Base-by-base conservation (phyloP, 1,284 basidiomycete species). In the Moniliella sp. region DNA sequence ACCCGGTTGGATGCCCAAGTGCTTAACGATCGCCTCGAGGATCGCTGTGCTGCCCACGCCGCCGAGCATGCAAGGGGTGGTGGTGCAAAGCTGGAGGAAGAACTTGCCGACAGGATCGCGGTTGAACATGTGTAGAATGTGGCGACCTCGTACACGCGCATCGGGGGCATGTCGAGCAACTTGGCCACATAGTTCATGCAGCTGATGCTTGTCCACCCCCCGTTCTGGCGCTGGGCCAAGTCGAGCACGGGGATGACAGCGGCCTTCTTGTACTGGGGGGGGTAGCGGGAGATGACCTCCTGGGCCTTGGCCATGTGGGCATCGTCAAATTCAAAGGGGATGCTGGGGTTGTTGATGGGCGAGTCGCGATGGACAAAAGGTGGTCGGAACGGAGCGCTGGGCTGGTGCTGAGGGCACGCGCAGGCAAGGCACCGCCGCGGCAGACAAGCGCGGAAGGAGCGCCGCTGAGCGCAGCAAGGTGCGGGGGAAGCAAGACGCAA, bases 121-220 rank as follows among this genome's bases (percentile, higher is more conserved):
- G 45, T 56, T 53, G 38, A 51, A 94, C 88, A 97, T 94, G 46
- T 97, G 65, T 94, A 97, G 67, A 97, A 97, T 8, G 84, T 91
- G 9, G 91, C 88, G 32, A 99, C 91, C 66, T 99, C 91, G 63
- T 97, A 99, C 4, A 97, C 91, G 12, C 88, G 76, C 91, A 97
- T 97, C 34, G 82, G 80, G 5, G 80, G 81, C 75, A 99, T 81
- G 56, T 81, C 82, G 34, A 97, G 69, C 23, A 88, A 65, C 27
- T 54, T 45, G 2, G 88, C 88, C 29, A 97, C 77, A 52, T 84
- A 81, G 66, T 97, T 94, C 88, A 99, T 99, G 41, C 88, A 84
- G 51, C 78, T 82, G 50, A 99, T 88, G 57, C 78, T 83, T n/a
- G 84, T 88, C 82, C 83, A 99, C 51, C 83, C 83, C n/a, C 83